These are phyloP conservation scores for Solanum peruvianum DNA, from an alignment of 257 asterid genomes.

Conservation along the genomic window DNA sequence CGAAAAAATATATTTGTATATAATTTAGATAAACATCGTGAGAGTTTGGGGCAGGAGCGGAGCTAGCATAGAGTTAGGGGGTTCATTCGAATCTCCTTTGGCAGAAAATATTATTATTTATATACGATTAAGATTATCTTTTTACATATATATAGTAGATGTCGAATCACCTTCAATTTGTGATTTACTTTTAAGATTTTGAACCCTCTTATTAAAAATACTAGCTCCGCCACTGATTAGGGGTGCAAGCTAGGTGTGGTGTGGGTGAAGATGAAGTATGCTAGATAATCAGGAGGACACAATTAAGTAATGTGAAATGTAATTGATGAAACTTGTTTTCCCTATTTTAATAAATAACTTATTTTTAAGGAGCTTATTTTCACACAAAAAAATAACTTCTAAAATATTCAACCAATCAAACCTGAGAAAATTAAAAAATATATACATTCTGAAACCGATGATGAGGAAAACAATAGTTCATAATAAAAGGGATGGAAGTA, in stretches of 20 bases:
- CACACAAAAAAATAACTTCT: too few relatives aligned
- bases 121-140: too few relatives aligned
- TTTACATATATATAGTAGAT: too few relatives aligned
- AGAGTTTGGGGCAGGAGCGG: background rate
- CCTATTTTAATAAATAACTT: background rate
- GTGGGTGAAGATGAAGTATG: background rate
- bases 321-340: background rate
- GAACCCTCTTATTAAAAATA: too few relatives aligned
- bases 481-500: background rate
- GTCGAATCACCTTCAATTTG: too few relatives aligned
- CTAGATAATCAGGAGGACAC: background rate
- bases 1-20: background rate
- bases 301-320: background rate
- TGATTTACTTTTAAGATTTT: too few relatives aligned
- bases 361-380: background rate
- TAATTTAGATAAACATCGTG: background rate
- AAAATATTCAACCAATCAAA: background rate
- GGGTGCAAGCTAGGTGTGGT: background rate
- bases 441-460: background rate
- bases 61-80: too few relatives aligned
- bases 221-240: too few relatives aligned
- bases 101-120: too few relatives aligned
- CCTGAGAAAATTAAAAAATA: background rate
- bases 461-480: background rate
- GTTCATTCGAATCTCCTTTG: too few relatives aligned